Evolutionary conservation across 1,284 basidiomycete species (phyloP), one percentile per base, ranked within the genome.

Genomic region (Marasmius oreades): DNA sequence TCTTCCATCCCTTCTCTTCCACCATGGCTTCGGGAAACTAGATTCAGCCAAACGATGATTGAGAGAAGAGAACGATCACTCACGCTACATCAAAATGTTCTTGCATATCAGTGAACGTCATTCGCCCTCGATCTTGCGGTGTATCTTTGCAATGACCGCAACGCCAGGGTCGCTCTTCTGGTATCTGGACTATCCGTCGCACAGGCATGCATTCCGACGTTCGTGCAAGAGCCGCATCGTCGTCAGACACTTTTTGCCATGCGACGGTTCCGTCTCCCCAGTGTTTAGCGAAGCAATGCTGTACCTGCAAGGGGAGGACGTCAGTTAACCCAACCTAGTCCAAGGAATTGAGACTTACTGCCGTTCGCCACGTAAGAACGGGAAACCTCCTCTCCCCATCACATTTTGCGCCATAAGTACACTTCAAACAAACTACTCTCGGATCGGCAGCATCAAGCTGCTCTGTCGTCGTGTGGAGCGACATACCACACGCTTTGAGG

Each of bases 381-480:
- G 60, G 53, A 24, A 67, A 63, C 34, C 37, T 56, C 34, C 70
- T 59, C 54, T 71, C 67, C 42, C 73, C 72, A 55, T 74, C 71
- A 52, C 67, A 66, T 50, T 61, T 63, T 1, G 55, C 55, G 5
- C 70, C 70, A 59, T 63, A 69, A 8, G 64, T 66, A 57, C 70
- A 73, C 50, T 73, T 73, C 48, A 73, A 57, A 59, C 73, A 75
- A 14, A 70, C 67, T 42, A 75, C 47, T 36, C 72, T 60, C n/a
- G 64, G 62, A 61, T 75, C 69, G 11, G 64, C 24, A 33, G 60
- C 28, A 53, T 75, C 72, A 60, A 74, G 56, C 33, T 64, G 51
- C 28, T 54, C 52, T 16, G 60, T 65, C 2, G 63, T 69, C 36
- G 67, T 67, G 36, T 34, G 53, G 23, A 22, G 31, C n/a, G 57